Evolutionary conservation across 495 filamentous ascomycete species (phyloP).

Genomic region (Trichoderma reesei): DNA sequence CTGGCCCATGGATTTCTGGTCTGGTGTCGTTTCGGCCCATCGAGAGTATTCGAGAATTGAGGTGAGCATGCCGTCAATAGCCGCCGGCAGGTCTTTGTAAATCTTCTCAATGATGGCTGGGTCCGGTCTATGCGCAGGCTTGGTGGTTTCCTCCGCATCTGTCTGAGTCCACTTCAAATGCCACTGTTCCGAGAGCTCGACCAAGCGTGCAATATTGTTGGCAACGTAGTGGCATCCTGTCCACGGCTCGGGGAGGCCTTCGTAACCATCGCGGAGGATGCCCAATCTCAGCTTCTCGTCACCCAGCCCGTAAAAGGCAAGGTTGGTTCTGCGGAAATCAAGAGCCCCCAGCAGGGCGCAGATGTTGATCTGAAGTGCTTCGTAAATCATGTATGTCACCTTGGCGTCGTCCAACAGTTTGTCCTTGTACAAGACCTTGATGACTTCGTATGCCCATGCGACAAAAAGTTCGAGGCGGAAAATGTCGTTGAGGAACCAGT

Average conservation of each 20-base stretch:
- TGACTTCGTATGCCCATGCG: constrained; percentile 61
- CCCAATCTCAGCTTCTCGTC: constrained; percentile 56
- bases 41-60: constrained; percentile 31
- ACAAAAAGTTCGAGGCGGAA: constrained; percentile 63
- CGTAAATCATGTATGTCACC: constrained; percentile 47
- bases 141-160: neutral
- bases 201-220: constrained; percentile 43
- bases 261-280: constrained; percentile 48
- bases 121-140: constrained; percentile 11
- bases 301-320: constrained; percentile 58
- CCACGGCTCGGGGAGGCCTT: constrained; percentile 69
- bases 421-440: constrained; percentile 55
- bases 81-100: constrained; percentile 28
- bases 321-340: constrained; percentile 58
- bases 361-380: constrained; percentile 72
- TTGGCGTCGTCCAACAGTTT: constrained; percentile 36
- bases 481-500: constrained; percentile 75
- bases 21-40: constrained; percentile 27
- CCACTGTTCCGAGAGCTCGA: constrained; percentile 38
- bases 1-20: constrained; percentile 25
- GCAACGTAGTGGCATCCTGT: constrained; percentile 56
- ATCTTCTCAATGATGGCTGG: constrained; percentile 24
- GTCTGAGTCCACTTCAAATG: constrained; percentile 14
- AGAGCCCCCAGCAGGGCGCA: constrained; percentile 62
- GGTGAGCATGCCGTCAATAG: constrained; percentile 37